Base-by-base conservation (phyloP, 106 monocot genomes). In the Apostasia shenzhenica region DNA sequence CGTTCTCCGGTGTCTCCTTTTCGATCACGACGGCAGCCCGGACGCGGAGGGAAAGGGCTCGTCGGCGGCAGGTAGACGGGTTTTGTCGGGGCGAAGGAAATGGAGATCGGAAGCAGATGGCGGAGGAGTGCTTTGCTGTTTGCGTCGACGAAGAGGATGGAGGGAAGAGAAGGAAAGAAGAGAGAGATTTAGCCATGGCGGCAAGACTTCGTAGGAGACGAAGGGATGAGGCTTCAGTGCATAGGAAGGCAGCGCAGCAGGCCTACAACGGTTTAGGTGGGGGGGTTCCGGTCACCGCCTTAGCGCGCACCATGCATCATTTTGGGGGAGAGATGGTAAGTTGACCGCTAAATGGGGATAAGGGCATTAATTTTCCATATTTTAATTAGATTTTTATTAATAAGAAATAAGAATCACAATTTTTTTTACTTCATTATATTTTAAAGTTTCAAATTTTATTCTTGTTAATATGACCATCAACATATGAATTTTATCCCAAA, bases 1-100 rank as follows among this genome's bases (percentile, higher is more conserved):
- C 87, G 69, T 71, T 76, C 83, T 99, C 97, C 8, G 97, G 97
- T 57, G 61, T 74, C 56, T 99, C 92, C 81, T 99, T 93, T 87
- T 99, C 97, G 80, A 99, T 90, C 63, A 83, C 87, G 61, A 92
- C 85, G 9, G 87, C 75, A 13, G 75, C 55, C 60, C 82, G 77
- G 75, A 77, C 68, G 57, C 52, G 14, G 63, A 53, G 38, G 6
- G 5, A 40, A 73, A 40, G 47, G 41, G 58, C 1, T 55, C 3
- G 13, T 10, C 51, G 59, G 40, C 8, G 54, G 2, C 14, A 48
- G 37, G 51, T 9, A 42, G 37, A 61, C 37, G 3, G 14, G 38
- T 3, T 41, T 13, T 9, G 1, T 6, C 13, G 55, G 40, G 14
- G 42, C 41, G 14, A 10, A 48, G 7, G 58, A 38, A 7, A 61